Base-by-base conservation (phyloP, 1,284 basidiomycete species). In the Ustilago loliicola region DNA sequence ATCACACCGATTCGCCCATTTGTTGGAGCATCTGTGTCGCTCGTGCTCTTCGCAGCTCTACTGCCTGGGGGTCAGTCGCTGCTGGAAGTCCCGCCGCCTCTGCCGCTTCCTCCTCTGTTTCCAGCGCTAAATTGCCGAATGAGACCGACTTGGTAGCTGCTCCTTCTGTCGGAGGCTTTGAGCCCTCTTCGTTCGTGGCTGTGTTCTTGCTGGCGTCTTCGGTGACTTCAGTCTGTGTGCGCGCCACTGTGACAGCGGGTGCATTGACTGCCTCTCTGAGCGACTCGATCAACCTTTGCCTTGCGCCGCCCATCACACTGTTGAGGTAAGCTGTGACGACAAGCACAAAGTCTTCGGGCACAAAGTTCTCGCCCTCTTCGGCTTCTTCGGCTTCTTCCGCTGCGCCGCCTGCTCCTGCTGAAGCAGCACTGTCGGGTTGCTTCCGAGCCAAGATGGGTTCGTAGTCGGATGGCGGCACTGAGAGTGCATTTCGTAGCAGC, bases 401-500 rank as follows among this genome's bases (percentile, higher is more conserved):
- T 38, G 57, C 52, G 25, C 50, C 58, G 3, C 65, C 57, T 50
- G 9, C 27, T n/a, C 17, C n/a, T 2, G 53, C 56, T 8, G 63
- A 36, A 23, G 57, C 54, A 3, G 25, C n/a, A 40, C 13, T 59
- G 17, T 65, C 59, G 29, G 51, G n/a, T 32, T 66, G 59, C 54
- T 64, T 67, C 13, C 74, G 58, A n/a, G 74, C 69, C 7, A 77
- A 48, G 1, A 30, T 23, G 11, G 75, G 21, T 21, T 73, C 71
- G 32, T 77, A 77, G 67, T 77, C 71, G 32, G 71, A 60, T 1
- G 75, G 75, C 2, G 66, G 71, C 9, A 73, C 61, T 15, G 75
- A 66, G 2, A 80, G 74, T 5, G 69, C 74, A 30, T 80, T 72
- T 11, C 78, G 61, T 21, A 80, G 23, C 2, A 80, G 78, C 78